Evolutionary conservation across 306 rosid species (phyloP).

Genomic region (Acacia melanoxylon): DNA sequence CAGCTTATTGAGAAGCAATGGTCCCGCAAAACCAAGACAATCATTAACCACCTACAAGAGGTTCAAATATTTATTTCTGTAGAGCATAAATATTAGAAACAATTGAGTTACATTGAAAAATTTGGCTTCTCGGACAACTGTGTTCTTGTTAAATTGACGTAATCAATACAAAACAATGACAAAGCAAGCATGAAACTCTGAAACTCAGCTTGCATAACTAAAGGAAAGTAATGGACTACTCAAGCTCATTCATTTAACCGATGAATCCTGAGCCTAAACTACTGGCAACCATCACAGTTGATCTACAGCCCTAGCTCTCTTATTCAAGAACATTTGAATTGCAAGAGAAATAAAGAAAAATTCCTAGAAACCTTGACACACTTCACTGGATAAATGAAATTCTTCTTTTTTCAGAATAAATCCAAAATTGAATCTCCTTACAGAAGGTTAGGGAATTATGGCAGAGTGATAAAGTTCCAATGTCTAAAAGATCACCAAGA

Average conservation of each 20-base stretch:
- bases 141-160: slow-evolving; percentile 11
- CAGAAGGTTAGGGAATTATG: background rate
- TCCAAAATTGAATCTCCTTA: background rate
- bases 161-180: slow-evolving; percentile 15
- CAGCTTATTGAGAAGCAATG: slow-evolving; percentile 92
- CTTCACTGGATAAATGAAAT: background rate
- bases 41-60: slow-evolving; percentile 82
- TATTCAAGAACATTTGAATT: background rate
- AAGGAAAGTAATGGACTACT: background rate
- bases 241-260: background rate
- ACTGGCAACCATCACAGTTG: background rate
- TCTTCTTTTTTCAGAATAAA: background rate
- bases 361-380: background rate
- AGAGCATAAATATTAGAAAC: background rate
- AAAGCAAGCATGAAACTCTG: background rate
- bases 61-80: slow-evolving; percentile 32
- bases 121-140: slow-evolving; percentile 20
- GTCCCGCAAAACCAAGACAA: slow-evolving; percentile 85
- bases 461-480: background rate
- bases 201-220: background rate
- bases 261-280: background rate
- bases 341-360: background rate
- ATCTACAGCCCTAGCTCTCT: background rate
- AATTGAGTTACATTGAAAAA: slow-evolving; percentile 2
- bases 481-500: background rate